Evolutionary conservation across 1,139 yeast species (phyloP), one percentile per base, ranked within the genome.

Genomic region (Diutina pseudorugosa): DNA sequence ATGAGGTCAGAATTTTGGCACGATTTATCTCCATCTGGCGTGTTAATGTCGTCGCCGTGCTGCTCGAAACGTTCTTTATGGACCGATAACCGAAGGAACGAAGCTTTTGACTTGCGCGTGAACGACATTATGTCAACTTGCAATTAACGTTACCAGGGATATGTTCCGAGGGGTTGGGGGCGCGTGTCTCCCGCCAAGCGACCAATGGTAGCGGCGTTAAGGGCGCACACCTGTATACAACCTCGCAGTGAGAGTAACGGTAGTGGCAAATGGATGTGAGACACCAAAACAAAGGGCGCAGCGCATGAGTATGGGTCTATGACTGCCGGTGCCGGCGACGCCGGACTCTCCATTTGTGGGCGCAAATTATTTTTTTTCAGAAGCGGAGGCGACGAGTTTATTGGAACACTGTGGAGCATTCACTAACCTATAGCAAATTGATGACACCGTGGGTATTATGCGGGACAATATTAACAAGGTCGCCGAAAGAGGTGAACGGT

Each of bases 391-490:
- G 36, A 30, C 36, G 11, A 9, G n/a, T 11, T 30, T 11, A n/a
- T 9, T 20, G 5, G 40, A 3, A 16, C 9, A 16, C n/a, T 18
- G 19, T 27, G 16, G 16, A 9, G n/a, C 36, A 36, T 21, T 27
- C 14, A 60, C 61, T 57, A 60, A 58, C 62, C 14, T 53, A 43
- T 65, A 82, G 83, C 95, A 90, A 77, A 89, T 90, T 66, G 95
- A 90, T 67, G 97, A 89, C 65, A 91, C 99, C 25, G 98, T 94
- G 49, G 98, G 96, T 40, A 86, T 91, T 66, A 94, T 93, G 98
- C 80, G 98, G 70, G 96, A 93, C 63, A 93, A 94, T 73, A 89
- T 93, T 71, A 90, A 90, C 72, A 89, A 90, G 65, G 96, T 90
- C 47, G 95, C 96, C 33, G 96, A 90, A 68, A 71, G 90, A 67